Base-by-base conservation (phyloP, 2,329 filamentous ascomycete genomes). In the Akanthomyces lecanii region DNA sequence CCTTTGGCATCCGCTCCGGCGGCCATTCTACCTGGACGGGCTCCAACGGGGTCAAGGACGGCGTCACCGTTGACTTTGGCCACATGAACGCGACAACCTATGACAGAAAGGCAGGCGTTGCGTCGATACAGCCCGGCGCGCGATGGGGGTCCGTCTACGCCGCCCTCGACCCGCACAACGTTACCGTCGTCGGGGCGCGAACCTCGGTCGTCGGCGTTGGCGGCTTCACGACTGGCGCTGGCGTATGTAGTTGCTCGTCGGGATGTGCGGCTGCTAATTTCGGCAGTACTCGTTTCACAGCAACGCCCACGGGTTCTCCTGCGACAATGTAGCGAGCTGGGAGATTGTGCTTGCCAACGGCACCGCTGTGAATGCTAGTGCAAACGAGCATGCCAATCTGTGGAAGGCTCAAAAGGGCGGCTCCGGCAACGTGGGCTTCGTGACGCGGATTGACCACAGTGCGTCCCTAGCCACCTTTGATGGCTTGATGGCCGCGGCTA, bases 331-430 rank as follows among this genome's bases (percentile, higher is more conserved):
- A 2, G 65, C 67, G 23, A 77, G 75, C 61, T 79, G 73, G 42
- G 73, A 80, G 61, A 72, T 82, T 33, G 79, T 82, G 2, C 73
- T 80, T 0, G 73, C 74, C 0, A 68, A 74, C 52, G 79, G 80
- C 5, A 61, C 65, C 1, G 72, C 82, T 21, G 69, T 81, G 30
- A 75, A 77, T 6, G 79, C 75, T 16, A 80, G 76, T 54, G 66
- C 66, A 0, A 53, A 69, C 0, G 62, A 73, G 8, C 73, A 81
- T 58, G 12, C 68, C 0, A 78, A 81, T 45, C 72, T 82, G 1
- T 82, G 72, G 69, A 75, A 74, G 61, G 79, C 79, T 0, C 70
- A 81, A 1, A 77, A 79, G 61, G 81, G 80, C 7, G 80, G 81
- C n/a, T 74, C 74, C 4, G 76, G 74, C 50, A 82, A 82, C 68